Base-by-base conservation (phyloP, 129 eudicot species). In the Chrysanthemum lavandulifolium region DNA sequence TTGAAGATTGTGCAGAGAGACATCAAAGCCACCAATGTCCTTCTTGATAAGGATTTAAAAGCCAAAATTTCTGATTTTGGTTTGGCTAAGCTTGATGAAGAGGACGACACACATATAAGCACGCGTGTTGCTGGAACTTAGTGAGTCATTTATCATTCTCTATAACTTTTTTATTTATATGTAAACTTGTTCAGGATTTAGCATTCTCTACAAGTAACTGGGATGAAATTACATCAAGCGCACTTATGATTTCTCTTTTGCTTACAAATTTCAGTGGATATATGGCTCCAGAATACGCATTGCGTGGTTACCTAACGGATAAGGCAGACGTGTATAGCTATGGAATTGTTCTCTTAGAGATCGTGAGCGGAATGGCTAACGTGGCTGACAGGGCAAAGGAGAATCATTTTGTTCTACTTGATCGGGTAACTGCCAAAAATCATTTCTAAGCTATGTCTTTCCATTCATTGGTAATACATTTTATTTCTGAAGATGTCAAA, bases 61-160 rank as follows among this genome's bases (percentile, higher is more conserved):
- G 86, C 97, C 29, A 91, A 88, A 60, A 88, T 91, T 67, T 91
- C 97, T 51, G 97, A 91, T 74, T 91, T 91, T 49, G 97, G 97
- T 45, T 83, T 88, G 78, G 97, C 96, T 65, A 86, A 81, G 79
- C 92, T 88, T 82, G 95, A 86, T 75, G 97, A 91, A 76, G 96
- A 91, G 66, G 90, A 84, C 4, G 50, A 88, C 61, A 87, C 95
- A 23, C 95, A 87, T 71, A 85, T 91, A 11, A 91, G 88, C 86
- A 85, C 97, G 13, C 82, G 95, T 14, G 51, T 91, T 36, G 95
- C 97, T 47, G 97, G 97, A 76, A 91, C 97, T 40, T 81, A 71
- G 97, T 91, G 50, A 91, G 91, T 79, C 43, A 5, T 58, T 72
- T 72, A 59, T 13, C 4, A 2, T 61, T 60, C 77, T 15, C 33